Conservation (phyloP, 2,329 filamentous ascomycete genomes). For the Alternaria brassicicola region DNA sequence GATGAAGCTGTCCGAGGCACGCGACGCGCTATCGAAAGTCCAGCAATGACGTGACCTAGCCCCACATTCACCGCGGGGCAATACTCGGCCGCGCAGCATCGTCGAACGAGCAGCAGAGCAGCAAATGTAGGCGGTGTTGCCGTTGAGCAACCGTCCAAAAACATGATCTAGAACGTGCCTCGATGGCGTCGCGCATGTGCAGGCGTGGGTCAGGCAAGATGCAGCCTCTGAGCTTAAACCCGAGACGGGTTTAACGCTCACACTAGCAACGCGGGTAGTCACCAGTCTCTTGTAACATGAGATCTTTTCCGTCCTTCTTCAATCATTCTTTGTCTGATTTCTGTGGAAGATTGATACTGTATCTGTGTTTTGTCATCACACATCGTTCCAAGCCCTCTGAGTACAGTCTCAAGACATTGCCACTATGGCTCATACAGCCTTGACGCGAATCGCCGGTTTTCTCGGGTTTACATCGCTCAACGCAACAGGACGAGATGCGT, state of each 20-base stretch:
- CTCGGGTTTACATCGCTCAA: slow-evolving; percentile 42
- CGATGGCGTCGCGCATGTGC: neutral
- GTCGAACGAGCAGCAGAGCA: neutral
- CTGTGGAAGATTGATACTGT: neutral
- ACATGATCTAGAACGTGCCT: neutral
- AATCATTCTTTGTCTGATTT: slow-evolving; percentile 10
- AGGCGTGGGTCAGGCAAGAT: slow-evolving; percentile 12
- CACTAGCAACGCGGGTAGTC: slow-evolving; percentile 14
- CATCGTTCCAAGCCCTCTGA: neutral
- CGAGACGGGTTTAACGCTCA: slow-evolving; percentile 16
- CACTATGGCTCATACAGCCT: slow-evolving; percentile 25
- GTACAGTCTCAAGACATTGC: neutral
- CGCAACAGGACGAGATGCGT: slow-evolving; percentile 45
- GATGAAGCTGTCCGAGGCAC: neutral
- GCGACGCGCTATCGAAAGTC: neutral
- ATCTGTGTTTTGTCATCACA: neutral
- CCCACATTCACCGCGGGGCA: slow-evolving; percentile 4
- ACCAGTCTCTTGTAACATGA: slow-evolving; percentile 10
- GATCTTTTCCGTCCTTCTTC: slow-evolving; percentile 12
- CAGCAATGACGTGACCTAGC: neutral
- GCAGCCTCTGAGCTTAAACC: slow-evolving; percentile 11
- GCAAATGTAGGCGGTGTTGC: neutral
- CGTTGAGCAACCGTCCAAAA: slow-evolving; percentile 1
- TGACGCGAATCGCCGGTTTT: slow-evolving; percentile 34
- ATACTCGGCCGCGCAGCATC: slow-evolving; percentile 13